phyloP scores from a whole-genome alignment of 2,329 filamentous ascomycete genomes.

The Madurella fahalii region DNA sequence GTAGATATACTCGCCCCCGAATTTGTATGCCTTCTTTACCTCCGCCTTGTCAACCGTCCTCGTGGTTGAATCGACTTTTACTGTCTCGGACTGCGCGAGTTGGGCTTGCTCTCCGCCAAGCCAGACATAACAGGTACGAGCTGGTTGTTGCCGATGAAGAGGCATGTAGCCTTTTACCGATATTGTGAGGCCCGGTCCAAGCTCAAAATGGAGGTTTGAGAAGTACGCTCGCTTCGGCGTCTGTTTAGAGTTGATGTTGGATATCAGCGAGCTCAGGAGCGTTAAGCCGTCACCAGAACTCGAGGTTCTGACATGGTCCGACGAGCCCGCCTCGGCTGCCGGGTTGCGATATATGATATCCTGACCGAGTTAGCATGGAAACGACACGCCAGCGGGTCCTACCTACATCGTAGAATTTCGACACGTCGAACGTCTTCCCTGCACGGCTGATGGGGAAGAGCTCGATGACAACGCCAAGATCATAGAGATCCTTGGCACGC shows the following conservation, averaged over 20 bases:
- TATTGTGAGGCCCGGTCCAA: conserved; percentile 79
- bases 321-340: conserved; percentile 62
- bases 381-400: neutral
- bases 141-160: conserved; percentile 76
- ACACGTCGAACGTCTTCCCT: conserved; percentile 70
- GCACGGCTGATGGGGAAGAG: conserved; percentile 80
- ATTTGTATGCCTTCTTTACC: conserved; percentile 90
- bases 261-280: conserved; percentile 73
- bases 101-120: conserved; percentile 80
- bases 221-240: conserved; percentile 82
- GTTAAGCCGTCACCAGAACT: conserved; percentile 71
- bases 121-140: conserved; percentile 83
- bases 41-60: conserved; percentile 75
- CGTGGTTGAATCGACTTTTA: conserved; percentile 72
- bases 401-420: conserved; percentile 84
- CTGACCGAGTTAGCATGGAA: conserved; percentile 37
- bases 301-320: conserved; percentile 56
- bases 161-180: conserved; percentile 92
- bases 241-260: conserved; percentile 87
- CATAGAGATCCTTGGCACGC: conserved; percentile 90
- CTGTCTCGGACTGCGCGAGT: conserved; percentile 70
- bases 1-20: conserved; percentile 82
- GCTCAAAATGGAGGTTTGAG: conserved; percentile 78
- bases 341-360: conserved; percentile 87
- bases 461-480: conserved; percentile 86